Base-by-base conservation (phyloP, 1,284 basidiomycete species). In the Ceratobasidium sp. region DNA sequence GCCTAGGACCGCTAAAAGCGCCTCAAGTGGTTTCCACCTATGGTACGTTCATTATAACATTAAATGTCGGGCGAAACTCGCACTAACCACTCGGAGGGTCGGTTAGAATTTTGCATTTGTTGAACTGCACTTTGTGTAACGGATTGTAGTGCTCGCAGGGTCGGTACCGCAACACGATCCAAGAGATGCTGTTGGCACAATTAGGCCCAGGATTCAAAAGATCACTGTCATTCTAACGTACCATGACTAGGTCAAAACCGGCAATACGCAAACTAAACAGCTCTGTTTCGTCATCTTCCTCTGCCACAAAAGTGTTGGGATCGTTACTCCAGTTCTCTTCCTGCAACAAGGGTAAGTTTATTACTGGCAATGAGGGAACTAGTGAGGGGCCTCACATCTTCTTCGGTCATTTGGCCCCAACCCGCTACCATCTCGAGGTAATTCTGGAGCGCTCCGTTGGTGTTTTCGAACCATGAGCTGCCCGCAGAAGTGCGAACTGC, bases 261-360 rank as follows among this genome's bases (percentile, higher is more conserved):
- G 94, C 92, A 11, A 95, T 89, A 51, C 97, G 90, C 59, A 96
- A 88, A 78, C 93, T 94, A 82, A 95, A 97, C 0, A 88, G 83
- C 68, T 94, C 89, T 0, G 91, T 92, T 79, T 98, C 96, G 80
- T 98, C 97, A 78, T 98, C 95, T 81, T 98, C 97, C 81, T 98
- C 95, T 29, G 93, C 92, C 32, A 99, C 92, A 82, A 99, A 99
- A 1, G 93, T 91, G 80, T 98, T 97, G 0, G 95, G 90, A 81
- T 98, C 94, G 73, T 87, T 90, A 3, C 90, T 89, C 97, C 97
- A 99, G 52, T 91, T 92, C 67, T 97, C 95, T 82, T 97, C 96
- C 93, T 97, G 78, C 25, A 67, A 74, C 34, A 32, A 66, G 6
- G 11, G 15, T 32, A 32, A 46, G 57, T 46, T 52, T 76, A 40